These are phyloP conservation scores for Spathaspora passalidarum DNA, from an alignment of 805 yeast species.

Conservation along the genomic window DNA sequence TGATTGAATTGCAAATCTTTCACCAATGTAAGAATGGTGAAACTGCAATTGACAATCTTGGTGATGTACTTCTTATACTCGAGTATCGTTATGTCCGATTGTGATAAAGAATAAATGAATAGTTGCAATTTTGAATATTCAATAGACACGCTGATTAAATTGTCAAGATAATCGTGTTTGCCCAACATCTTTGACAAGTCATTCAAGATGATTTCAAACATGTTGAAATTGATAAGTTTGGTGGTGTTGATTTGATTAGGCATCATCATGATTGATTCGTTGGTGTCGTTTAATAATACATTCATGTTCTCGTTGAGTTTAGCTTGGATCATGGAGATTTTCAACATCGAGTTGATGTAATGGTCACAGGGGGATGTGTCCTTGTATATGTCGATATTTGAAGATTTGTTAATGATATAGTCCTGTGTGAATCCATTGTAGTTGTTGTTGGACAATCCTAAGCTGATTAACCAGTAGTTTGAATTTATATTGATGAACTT, in stretches of 20 bases:
- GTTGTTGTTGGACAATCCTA: slow-evolving; percentile 34
- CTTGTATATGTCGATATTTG: slow-evolving; percentile 18
- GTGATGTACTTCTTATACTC: slow-evolving; percentile 28
- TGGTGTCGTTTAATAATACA: slow-evolving; percentile 22
- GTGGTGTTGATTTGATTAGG: slow-evolving; percentile 18
- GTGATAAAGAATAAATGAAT: slow-evolving; percentile 32
- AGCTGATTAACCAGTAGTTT: slow-evolving; percentile 40
- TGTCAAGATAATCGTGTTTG: slow-evolving; percentile 17
- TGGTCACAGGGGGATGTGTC: slow-evolving; percentile 12
- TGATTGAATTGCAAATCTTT: slow-evolving; percentile 16
- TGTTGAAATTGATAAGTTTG: slow-evolving; percentile 35
- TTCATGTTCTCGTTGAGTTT: slow-evolving; percentile 39
- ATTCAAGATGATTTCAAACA: slow-evolving; percentile 40
- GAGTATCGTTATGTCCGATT: slow-evolving; percentile 16
- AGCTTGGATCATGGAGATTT: slow-evolving; percentile 36
- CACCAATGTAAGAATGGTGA: slow-evolving; percentile 22
- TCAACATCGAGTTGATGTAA: slow-evolving; percentile 24
- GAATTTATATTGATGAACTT: slow-evolving; percentile 41
- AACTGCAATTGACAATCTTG: slow-evolving; percentile 28
- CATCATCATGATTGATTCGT: slow-evolving; percentile 9
- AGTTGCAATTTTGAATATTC: slow-evolving; percentile 38
- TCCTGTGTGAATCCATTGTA: slow-evolving; percentile 33
- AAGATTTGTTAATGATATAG: slow-evolving; percentile 33
- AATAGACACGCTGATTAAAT: slow-evolving; percentile 28
- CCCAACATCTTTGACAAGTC: slow-evolving; percentile 19